phyloP scores from a whole-genome alignment of 2,329 filamentous ascomycete species.

The Verticillium longisporum region DNA sequence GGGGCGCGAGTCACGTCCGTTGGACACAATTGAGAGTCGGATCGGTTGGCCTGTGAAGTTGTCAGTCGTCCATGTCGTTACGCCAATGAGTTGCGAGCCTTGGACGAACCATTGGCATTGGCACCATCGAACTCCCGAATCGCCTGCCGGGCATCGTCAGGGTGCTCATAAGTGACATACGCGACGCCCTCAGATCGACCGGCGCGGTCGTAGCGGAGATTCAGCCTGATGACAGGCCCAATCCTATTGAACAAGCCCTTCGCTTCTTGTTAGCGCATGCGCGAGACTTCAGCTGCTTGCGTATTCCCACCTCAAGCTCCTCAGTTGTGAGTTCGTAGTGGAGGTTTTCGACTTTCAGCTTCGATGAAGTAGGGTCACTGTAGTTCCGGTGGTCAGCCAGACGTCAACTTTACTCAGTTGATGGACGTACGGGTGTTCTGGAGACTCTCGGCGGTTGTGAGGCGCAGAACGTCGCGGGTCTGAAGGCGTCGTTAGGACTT shows the following conservation, averaged over 20 bases:
- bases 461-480: constrained; percentile 33
- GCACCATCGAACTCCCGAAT: constrained; percentile 80
- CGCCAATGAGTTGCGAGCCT: background rate
- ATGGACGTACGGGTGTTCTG: constrained; percentile 26
- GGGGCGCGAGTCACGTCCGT: constrained; percentile 28
- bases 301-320: constrained; percentile 62
- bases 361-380: constrained; percentile 53
- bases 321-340: constrained; percentile 87
- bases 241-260: constrained; percentile 78
- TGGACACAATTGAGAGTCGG: constrained; percentile 58
- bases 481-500: constrained; percentile 13
- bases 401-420: background rate
- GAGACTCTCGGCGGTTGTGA: constrained; percentile 35
- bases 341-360: constrained; percentile 79
- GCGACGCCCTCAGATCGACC: constrained; percentile 82
- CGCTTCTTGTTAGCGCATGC: constrained; percentile 16
- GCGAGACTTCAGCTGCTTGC: too few species aligned
- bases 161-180: constrained; percentile 70
- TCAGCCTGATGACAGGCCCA: constrained; percentile 61
- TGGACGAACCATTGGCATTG: constrained; percentile 65
- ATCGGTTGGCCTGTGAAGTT: constrained; percentile 64
- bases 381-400: constrained; percentile 2
- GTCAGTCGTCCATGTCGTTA: background rate
- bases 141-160: constrained; percentile 66
- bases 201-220: constrained; percentile 77